Evolutionary conservation across 2,329 filamentous ascomycete species (phyloP).

Genomic region (Polychaeton citri): DNA sequence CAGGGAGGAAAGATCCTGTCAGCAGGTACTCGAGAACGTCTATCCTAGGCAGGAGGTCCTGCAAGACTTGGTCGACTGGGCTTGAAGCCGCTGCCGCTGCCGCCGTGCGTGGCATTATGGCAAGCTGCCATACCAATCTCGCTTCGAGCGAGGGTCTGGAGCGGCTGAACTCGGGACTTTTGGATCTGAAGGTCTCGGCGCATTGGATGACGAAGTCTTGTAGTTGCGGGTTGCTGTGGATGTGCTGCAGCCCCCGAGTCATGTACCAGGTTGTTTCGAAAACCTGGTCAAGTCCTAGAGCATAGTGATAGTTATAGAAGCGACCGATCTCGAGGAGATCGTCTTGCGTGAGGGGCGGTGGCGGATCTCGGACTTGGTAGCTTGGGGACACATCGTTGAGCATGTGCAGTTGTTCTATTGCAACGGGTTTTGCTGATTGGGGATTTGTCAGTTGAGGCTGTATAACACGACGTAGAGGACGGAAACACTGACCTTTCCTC

Average conservation of each 20-base stretch:
- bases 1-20: conserved; percentile 56
- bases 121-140: conserved; percentile 46
- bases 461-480: not conserved
- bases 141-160: conserved; percentile 38
- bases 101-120: conserved; percentile 31
- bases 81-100: conserved; percentile 25
- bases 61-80: conserved; percentile 28
- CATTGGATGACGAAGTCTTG: conserved; percentile 55
- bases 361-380: conserved; percentile 3
- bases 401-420: conserved; percentile 58
- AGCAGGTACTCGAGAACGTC: conserved; percentile 64
- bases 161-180: conserved; percentile 6
- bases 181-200: conserved; percentile 31
- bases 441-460: not conserved
- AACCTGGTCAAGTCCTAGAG: conserved; percentile 57
- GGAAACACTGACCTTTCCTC: conserved; percentile 15
- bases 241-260: conserved; percentile 36
- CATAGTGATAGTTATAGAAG: conserved; percentile 65
- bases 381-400: conserved; percentile 47
- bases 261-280: conserved; percentile 78
- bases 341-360: conserved; percentile 14
- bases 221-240: conserved; percentile 44
- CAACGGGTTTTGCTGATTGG: conserved; percentile 32
- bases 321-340: conserved; percentile 56
- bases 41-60: conserved; percentile 53